These are phyloP conservation scores for Rhinocladiella similis DNA, from an alignment of 2,329 filamentous ascomycete species.

Conservation along the genomic window DNA sequence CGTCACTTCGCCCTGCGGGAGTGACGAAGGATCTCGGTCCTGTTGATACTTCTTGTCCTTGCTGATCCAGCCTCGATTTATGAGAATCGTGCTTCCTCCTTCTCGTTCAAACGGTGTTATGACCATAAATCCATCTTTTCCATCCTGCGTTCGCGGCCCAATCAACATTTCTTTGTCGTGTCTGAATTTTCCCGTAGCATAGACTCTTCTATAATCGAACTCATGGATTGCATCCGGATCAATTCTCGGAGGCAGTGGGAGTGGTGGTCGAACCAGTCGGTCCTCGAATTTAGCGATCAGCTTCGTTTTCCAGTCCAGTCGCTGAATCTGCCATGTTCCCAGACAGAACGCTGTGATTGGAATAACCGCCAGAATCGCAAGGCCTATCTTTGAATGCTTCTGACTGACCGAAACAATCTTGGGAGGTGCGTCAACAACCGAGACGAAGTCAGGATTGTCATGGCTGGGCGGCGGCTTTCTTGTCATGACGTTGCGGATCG, in stretches of 20 bases:
- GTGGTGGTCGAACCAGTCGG: slow-evolving; percentile 77
- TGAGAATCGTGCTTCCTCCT: slow-evolving; percentile 68
- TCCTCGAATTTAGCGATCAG: slow-evolving; percentile 91
- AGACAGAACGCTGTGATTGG: slow-evolving; percentile 87
- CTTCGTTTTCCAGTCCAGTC: slow-evolving; percentile 90
- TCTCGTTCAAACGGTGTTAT: slow-evolving; percentile 83
- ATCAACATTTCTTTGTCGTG: slow-evolving; percentile 97
- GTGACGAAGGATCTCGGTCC: slow-evolving; percentile 57
- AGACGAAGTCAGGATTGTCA: slow-evolving; percentile 78
- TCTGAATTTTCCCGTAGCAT: slow-evolving; percentile 69
- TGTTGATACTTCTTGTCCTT: slow-evolving; percentile 70
- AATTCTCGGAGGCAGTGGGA: slow-evolving; percentile 80
- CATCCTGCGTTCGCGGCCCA: slow-evolving; percentile 84
- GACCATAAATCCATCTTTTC: slow-evolving; percentile 86
- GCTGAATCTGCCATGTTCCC: slow-evolving; percentile 93
- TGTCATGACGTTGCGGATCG: slow-evolving; percentile 9
- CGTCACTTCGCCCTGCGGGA: slow-evolving; percentile 70
- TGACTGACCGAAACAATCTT: slow-evolving; percentile 73
- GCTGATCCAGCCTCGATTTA: slow-evolving; percentile 89
- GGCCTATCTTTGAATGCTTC: slow-evolving; percentile 53
- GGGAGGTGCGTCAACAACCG: slow-evolving; percentile 83
- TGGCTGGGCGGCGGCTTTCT: slow-evolving; percentile 37
- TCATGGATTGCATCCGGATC: slow-evolving; percentile 79
- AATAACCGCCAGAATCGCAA: slow-evolving; percentile 64
- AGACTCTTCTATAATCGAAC: slow-evolving; percentile 88